Percentiles rank a stretch among this genome's conserved stretches.
Conservation (phyloP, 768 basidiomycete species). For the Boletus reticuloceps region DNA sequence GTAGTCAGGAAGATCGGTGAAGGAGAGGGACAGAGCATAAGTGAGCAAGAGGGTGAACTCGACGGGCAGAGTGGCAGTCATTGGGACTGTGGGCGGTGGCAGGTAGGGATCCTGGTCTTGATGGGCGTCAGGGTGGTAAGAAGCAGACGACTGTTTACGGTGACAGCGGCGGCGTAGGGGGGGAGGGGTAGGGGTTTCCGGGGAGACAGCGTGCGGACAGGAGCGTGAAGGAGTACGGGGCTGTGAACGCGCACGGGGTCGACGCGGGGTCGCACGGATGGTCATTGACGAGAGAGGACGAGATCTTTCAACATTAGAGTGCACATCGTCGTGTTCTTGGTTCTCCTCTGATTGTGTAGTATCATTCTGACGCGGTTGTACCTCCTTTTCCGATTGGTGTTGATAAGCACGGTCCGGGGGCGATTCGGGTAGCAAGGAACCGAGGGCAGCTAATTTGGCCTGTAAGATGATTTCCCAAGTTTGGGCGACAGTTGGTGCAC, state of each 20-base stretch:
- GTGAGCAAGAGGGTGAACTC: conserved; percentile 79
- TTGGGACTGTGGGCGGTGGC: conserved; percentile 35
- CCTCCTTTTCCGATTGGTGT: neutral
- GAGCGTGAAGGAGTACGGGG: conserved; percentile 17
- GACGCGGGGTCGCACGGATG: conserved; percentile 8
- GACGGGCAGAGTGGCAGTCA: conserved; percentile 73
- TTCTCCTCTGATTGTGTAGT: conserved; percentile 8
- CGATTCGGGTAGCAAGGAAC: conserved; percentile 15
- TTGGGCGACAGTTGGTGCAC: conserved; percentile 59
- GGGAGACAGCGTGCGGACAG: conserved; percentile 6
- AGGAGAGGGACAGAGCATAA: conserved; percentile 79
- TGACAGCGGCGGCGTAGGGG: conserved; percentile 16
- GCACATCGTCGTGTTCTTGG: conserved; percentile 6
- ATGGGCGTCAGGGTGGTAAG: conserved; percentile 15
- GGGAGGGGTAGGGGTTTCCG: conserved; percentile 17
- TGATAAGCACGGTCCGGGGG: conserved; percentile 14
- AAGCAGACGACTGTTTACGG: conserved; percentile 18
- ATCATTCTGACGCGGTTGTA: conserved; percentile 1
- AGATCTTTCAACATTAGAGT: conserved; percentile 18
- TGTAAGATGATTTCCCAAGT: conserved; percentile 81
- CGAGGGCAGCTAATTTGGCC: conserved; percentile 61
- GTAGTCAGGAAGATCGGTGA: conserved; percentile 89
- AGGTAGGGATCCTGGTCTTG: conserved; percentile 8
- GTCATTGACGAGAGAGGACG: conserved; percentile 5
- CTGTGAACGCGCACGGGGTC: conserved; percentile 15